phyloP scores from a whole-genome alignment of 2,329 filamentous ascomycete genomes.

The Aspergillus thermomutatus region DNA sequence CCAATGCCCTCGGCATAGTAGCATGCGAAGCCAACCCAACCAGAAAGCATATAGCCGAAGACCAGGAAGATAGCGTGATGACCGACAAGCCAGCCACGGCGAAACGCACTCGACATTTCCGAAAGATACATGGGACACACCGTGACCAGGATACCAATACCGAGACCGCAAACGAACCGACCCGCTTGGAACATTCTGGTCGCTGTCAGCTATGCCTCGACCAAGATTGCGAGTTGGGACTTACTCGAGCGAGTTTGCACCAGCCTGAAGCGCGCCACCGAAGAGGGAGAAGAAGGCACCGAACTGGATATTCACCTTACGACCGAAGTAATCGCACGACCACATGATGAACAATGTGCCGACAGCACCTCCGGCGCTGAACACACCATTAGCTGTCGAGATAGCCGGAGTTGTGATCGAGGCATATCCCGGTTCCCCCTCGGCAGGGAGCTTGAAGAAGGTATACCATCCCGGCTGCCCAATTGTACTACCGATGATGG shows the following conservation, averaged over 20 bases:
- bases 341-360: conserved; percentile 51
- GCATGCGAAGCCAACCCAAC: conserved; percentile 45
- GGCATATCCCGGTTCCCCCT: conserved; percentile 45
- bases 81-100: conserved; percentile 45
- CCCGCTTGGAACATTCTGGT: conserved; percentile 45
- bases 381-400: conserved; percentile 49
- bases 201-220: conserved; percentile 1
- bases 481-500: conserved; percentile 51
- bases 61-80: conserved; percentile 48
- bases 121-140: conserved; percentile 47
- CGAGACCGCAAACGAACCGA: conserved; percentile 41
- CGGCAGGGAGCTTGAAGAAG: conserved; percentile 47
- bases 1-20: conserved; percentile 40
- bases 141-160: conserved; percentile 43
- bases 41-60: conserved; percentile 46
- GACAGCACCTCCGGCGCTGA: conserved; percentile 48
- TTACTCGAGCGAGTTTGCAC: conserved; percentile 44
- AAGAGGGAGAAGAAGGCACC: conserved; percentile 44
- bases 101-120: conserved; percentile 40
- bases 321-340: conserved; percentile 44
- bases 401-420: conserved; percentile 47
- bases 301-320: conserved; percentile 47
- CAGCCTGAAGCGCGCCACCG: conserved; percentile 47
- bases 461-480: conserved; percentile 53
- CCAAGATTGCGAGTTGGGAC: conserved; percentile 3